Evolutionary conservation across 371 early-diverging fungal species (phyloP).

Genomic region (Rhizopus arrhizus): DNA sequence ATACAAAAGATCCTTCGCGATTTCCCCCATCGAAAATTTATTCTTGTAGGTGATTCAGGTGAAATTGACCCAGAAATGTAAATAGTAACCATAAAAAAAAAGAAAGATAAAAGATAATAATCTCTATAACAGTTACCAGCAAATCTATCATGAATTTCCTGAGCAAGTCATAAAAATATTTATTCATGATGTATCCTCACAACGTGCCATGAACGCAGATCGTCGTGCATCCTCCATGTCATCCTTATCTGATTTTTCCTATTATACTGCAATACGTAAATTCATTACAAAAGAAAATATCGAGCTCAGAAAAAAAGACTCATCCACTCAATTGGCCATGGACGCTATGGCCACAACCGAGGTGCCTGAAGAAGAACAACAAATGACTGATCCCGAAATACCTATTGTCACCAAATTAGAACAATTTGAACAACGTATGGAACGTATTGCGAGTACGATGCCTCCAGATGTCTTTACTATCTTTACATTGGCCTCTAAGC

Average conservation of each 20-base stretch:
- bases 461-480: slow-evolving; percentile 42
- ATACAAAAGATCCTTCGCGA: slow-evolving; percentile 39
- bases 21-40: slow-evolving; percentile 66
- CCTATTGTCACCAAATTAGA: slow-evolving; percentile 40
- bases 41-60: slow-evolving; percentile 73
- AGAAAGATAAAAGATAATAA: neutral
- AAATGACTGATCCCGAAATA: slow-evolving; percentile 34
- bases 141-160: slow-evolving; percentile 50
- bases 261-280: slow-evolving; percentile 31
- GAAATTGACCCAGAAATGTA: slow-evolving; percentile 71
- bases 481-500: slow-evolving; percentile 36
- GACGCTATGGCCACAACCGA: slow-evolving; percentile 47
- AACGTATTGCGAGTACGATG: slow-evolving; percentile 30
- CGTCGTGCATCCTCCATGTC: slow-evolving; percentile 16
- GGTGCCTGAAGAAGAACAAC: slow-evolving; percentile 36
- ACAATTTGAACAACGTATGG: slow-evolving; percentile 44
- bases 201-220: slow-evolving; percentile 43
- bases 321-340: slow-evolving; percentile 36
- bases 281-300: slow-evolving; percentile 34
- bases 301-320: slow-evolving; percentile 8
- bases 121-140: slow-evolving; percentile 39
- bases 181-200: slow-evolving; percentile 65
- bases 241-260: slow-evolving; percentile 20
- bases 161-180: slow-evolving; percentile 65
- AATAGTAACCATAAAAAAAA: slow-evolving; percentile 1